phyloP scores from a whole-genome alignment of 208 protist genomes.

The Trypanosoma cruzi region DNA sequence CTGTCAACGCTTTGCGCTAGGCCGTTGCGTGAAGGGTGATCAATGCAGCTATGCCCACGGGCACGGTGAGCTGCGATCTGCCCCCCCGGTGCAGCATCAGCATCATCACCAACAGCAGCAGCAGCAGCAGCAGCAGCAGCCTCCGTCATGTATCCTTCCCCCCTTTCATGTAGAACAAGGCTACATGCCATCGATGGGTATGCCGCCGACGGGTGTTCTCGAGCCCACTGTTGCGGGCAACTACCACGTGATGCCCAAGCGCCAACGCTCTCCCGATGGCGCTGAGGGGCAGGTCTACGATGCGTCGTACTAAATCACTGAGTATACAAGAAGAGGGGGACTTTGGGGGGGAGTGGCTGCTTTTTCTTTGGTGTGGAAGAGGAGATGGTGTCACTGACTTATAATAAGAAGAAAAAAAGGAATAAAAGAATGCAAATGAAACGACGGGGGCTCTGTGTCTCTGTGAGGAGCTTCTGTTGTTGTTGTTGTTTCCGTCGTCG shows the following conservation, averaged over 20 bases:
- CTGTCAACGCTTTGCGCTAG: constrained; percentile 77
- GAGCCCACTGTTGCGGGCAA: constrained; percentile 1
- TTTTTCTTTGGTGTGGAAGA: too few relatives aligned
- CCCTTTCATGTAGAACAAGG: constrained; percentile 18
- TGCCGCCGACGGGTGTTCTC: constrained; percentile 13
- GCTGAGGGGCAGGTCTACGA: neutral
- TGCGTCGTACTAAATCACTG: neutral
- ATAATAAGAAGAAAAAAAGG: too few relatives aligned
- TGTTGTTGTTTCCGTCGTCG: too few relatives aligned
- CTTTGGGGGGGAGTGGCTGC: neutral
- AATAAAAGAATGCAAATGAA: too few relatives aligned
- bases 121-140: constrained; percentile 11
- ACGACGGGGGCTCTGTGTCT: too few relatives aligned
- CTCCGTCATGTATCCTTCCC: constrained; percentile 6
- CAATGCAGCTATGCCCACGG: constrained; percentile 88
- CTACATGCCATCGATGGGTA: constrained; percentile 10
- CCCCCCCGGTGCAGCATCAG: constrained; percentile 17
- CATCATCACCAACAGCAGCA: constrained; percentile 28
- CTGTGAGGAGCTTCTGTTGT: too few relatives aligned
- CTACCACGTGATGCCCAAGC: constrained; percentile 15
- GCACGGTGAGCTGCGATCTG: constrained; percentile 46
- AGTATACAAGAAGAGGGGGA: neutral
- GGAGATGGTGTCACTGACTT: too few relatives aligned
- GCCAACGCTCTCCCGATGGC: constrained; percentile 13
- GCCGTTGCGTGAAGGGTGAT: constrained; percentile 61